A percentile compares a stretch with the other conserved stretches of the same genome.
These are phyloP conservation scores for Ophiostoma perfectum DNA, from an alignment of 2,329 filamentous ascomycete species.

Conservation along the genomic window DNA sequence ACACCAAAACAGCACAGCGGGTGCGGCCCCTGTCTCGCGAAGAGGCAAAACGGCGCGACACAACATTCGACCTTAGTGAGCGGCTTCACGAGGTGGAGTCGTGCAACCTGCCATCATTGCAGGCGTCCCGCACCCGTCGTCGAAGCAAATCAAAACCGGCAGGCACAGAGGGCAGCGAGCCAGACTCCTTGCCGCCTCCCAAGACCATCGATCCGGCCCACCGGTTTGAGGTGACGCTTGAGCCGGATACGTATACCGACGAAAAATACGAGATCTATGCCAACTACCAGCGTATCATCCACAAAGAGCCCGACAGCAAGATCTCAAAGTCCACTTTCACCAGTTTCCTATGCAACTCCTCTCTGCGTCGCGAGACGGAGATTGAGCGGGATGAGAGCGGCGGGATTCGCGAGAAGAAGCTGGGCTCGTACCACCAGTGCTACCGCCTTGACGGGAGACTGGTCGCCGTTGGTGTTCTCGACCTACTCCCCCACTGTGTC, in stretches of 20 bases:
- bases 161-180: background rate
- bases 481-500: constrained; percentile 69
- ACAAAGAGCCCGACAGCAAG: constrained; percentile 57
- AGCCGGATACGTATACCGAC: constrained; percentile 63
- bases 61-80: constrained; percentile 60
- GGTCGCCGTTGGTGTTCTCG: constrained; percentile 70
- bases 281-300: constrained; percentile 70
- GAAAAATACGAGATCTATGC: constrained; percentile 70
- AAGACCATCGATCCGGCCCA: constrained; percentile 54
- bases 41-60: constrained; percentile 57
- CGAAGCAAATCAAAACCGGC: background rate
- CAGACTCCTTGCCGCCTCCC: background rate
- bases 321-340: constrained; percentile 60
- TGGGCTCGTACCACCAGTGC: constrained; percentile 77
- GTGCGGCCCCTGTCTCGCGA: constrained; percentile 63
- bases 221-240: constrained; percentile 62
- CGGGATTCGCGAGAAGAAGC: constrained; percentile 39
- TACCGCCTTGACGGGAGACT: constrained; percentile 71
- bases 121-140: background rate
- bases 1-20: constrained; percentile 58
- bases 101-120: constrained; percentile 37
- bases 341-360: constrained; percentile 69
- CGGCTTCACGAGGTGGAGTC: constrained; percentile 66
- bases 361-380: constrained; percentile 47
- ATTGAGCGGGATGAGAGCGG: constrained; percentile 35